phyloP scores from a whole-genome alignment of 2,329 filamentous ascomycete species.

The Myriangium duriaei region DNA sequence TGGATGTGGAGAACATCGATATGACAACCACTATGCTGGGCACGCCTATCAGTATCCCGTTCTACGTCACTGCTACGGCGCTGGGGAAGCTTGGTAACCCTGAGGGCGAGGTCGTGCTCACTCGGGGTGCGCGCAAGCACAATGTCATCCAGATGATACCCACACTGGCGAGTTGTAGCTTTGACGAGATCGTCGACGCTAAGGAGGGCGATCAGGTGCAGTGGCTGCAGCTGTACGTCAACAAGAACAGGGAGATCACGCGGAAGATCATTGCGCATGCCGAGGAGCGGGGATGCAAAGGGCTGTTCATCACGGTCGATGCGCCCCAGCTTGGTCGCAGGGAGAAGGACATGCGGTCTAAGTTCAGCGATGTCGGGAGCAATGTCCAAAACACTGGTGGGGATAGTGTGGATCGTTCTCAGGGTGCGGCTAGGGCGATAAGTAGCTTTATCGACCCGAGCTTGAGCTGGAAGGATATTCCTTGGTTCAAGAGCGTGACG shows the following conservation, averaged over 20 bases:
- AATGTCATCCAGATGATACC: slow-evolving; percentile 97
- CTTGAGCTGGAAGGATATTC: slow-evolving; percentile 75
- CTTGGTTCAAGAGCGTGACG: slow-evolving; percentile 85
- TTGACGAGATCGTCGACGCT: slow-evolving; percentile 93
- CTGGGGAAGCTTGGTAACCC: slow-evolving; percentile 88
- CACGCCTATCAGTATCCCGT: slow-evolving; percentile 68
- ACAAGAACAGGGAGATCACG: slow-evolving; percentile 87
- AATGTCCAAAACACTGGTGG: slow-evolving; percentile 62
- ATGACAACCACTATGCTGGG: slow-evolving; percentile 89
- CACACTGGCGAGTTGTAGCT: slow-evolving; percentile 89
- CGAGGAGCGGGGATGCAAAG: slow-evolving; percentile 82
- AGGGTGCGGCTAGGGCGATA: slow-evolving; percentile 89
- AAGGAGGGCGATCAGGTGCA: slow-evolving; percentile 68
- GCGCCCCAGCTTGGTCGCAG: slow-evolving; percentile 87
- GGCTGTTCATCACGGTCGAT: slow-evolving; percentile 95
- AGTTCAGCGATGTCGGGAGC: slow-evolving; percentile 60
- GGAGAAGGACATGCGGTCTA: slow-evolving; percentile 95
- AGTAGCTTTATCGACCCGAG: slow-evolving; percentile 91
- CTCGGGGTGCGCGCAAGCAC: slow-evolving; percentile 70
- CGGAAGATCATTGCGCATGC: slow-evolving; percentile 83
- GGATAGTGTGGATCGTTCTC: slow-evolving; percentile 65
- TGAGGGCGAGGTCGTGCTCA: slow-evolving; percentile 87
- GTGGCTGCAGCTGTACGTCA: slow-evolving; percentile 96
- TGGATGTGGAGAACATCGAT: slow-evolving; percentile 81
- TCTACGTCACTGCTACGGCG: slow-evolving; percentile 93